Evolutionary conservation across 768 basidiomycete species (phyloP).

Genomic region (Dioszegia aurantiaca): DNA sequence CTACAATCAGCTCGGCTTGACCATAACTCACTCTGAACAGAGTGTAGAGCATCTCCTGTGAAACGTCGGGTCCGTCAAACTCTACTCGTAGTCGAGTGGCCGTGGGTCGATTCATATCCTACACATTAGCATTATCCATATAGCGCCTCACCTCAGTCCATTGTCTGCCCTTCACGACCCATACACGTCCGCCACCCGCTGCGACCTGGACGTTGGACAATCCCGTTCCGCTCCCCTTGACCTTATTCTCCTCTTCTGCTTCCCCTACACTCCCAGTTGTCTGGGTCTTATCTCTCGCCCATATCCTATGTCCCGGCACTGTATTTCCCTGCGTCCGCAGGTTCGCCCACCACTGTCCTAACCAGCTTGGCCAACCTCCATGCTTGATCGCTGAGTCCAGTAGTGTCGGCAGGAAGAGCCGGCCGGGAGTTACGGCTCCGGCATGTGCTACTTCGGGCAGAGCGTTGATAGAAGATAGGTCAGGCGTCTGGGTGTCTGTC

Average conservation of each 20-base stretch:
- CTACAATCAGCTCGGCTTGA: slow-evolving; percentile 51
- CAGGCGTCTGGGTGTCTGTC: background rate
- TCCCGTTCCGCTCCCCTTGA: slow-evolving; percentile 35
- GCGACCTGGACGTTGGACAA: slow-evolving; percentile 28
- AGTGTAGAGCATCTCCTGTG: slow-evolving; percentile 73
- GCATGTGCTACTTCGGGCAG: slow-evolving; percentile 22
- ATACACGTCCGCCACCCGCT: slow-evolving; percentile 44
- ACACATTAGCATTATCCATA: slow-evolving; percentile 3
- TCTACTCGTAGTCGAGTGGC: slow-evolving; percentile 68
- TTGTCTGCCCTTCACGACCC: slow-evolving; percentile 51
- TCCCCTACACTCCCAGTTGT: slow-evolving; percentile 16
- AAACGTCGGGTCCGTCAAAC: slow-evolving; percentile 84
- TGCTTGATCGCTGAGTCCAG: slow-evolving; percentile 34
- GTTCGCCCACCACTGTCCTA: slow-evolving; percentile 44
- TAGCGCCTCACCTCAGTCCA: slow-evolving; percentile 45
- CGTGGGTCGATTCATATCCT: slow-evolving; percentile 85
- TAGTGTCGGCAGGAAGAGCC: slow-evolving; percentile 41
- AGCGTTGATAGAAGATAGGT: slow-evolving; percentile 20
- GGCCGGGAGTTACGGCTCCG: slow-evolving; percentile 27
- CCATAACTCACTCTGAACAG: slow-evolving; percentile 65
- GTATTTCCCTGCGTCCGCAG: slow-evolving; percentile 7
- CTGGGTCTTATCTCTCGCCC: slow-evolving; percentile 11
- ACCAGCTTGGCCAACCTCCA: slow-evolving; percentile 49
- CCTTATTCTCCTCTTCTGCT: slow-evolving; percentile 18
- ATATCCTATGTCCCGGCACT: slow-evolving; percentile 40